Conservation (phyloP, 2,329 filamentous ascomycete genomes). For the Blastomyces parvus region DNA sequence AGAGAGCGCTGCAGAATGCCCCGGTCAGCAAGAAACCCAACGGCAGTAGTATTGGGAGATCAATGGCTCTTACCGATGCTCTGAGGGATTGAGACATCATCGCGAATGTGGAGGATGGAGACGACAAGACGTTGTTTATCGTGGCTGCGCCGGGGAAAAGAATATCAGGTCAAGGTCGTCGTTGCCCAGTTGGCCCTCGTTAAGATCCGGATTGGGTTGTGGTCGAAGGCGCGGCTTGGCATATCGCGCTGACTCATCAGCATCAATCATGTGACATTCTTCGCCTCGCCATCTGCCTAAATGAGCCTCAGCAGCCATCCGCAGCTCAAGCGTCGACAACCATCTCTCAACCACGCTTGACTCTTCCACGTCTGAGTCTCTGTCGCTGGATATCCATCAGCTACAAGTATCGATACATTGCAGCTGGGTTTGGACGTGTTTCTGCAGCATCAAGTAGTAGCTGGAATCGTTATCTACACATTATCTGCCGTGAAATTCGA, state of each 20-base stretch:
- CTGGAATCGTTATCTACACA: slow-evolving; percentile 17
- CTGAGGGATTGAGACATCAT: slow-evolving; percentile 18
- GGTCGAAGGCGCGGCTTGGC: neutral
- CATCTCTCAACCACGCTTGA: slow-evolving; percentile 14
- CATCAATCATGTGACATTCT: neutral
- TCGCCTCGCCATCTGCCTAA: slow-evolving; percentile 8
- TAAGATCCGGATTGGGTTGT: slow-evolving; percentile 4
- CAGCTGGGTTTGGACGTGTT: slow-evolving; percentile 22
- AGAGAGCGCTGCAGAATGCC: slow-evolving; percentile 46
- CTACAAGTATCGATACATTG: slow-evolving; percentile 15
- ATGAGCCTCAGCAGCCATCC: slow-evolving; percentile 14
- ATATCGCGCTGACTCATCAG: neutral
- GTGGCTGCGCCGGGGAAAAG: neutral
- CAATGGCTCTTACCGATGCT: slow-evolving; percentile 14
- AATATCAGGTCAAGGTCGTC: neutral
- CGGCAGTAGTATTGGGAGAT: slow-evolving; percentile 9
- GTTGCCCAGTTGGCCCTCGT: neutral
- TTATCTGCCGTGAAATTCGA: slow-evolving; percentile 23
- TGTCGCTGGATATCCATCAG: slow-evolving; percentile 19
- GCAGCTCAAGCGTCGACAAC: slow-evolving; percentile 16
- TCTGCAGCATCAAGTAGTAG: slow-evolving; percentile 10
- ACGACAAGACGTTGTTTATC: slow-evolving; percentile 9
- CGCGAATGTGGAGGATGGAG: slow-evolving; percentile 5
- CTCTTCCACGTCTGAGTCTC: slow-evolving; percentile 14
- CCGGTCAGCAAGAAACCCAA: slow-evolving; percentile 16